Evolutionary conservation across 2,329 filamentous ascomycete species (phyloP).

Genomic region (Phialophora chinensis): DNA sequence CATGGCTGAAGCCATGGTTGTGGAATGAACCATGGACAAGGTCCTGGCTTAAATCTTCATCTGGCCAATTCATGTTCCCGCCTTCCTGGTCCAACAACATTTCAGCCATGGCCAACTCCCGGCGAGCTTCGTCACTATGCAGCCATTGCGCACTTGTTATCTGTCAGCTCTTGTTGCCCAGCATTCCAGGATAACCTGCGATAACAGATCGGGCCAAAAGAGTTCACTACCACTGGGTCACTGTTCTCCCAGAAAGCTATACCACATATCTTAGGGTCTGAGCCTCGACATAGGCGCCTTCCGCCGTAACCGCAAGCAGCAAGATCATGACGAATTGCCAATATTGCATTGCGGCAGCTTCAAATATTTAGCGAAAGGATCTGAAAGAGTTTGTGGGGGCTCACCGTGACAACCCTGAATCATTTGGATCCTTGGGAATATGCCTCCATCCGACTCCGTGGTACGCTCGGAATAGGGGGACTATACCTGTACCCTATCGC

Average conservation of each 20-base stretch:
- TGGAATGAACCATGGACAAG: conserved; percentile 39
- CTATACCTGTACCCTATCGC: conserved; percentile 44
- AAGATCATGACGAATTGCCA: conserved; percentile 48
- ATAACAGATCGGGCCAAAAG: conserved; percentile 57
- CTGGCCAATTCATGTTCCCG: not conserved
- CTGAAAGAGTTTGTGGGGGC: not conserved
- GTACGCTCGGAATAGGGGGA: conserved; percentile 46
- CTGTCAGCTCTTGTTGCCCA: not conserved
- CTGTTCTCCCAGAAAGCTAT: conserved; percentile 54
- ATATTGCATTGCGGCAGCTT: conserved; percentile 55
- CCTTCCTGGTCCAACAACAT: conserved; percentile 9
- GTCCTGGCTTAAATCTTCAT: not conserved
- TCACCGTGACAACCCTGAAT: conserved; percentile 54
- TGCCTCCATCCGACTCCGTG: conserved; percentile 19
- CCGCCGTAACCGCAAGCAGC: conserved; percentile 35
- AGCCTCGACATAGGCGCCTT: conserved; percentile 43
- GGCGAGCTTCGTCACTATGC: conserved; percentile 17
- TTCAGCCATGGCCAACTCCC: conserved; percentile 23
- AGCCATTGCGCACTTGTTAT: conserved; percentile 22
- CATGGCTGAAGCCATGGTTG: conserved; percentile 45
- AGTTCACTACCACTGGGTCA: conserved; percentile 54
- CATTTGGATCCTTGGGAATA: conserved; percentile 51
- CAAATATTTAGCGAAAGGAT: not conserved
- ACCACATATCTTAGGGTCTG: conserved; percentile 52
- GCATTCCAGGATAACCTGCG: conserved; percentile 45